These are phyloP conservation scores for Aquilaria sinensis DNA, from an alignment of 345 rosid species.

Conservation along the genomic window DNA sequence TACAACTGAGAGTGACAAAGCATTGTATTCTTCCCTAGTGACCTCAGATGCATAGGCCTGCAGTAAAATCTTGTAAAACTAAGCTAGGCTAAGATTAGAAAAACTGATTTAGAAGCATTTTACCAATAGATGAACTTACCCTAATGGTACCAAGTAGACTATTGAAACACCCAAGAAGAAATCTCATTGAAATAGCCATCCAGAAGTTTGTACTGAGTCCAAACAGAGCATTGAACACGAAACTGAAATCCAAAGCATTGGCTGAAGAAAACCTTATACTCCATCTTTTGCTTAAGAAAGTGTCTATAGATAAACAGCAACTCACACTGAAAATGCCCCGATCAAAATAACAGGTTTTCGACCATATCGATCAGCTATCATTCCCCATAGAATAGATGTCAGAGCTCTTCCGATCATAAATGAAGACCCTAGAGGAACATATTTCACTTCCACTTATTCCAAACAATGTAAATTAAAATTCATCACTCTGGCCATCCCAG, in stretches of 20 bases:
- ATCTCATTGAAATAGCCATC: constrained; percentile 59
- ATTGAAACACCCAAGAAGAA: constrained; percentile 57
- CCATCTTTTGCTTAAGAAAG: neutral
- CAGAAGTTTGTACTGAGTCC: constrained; percentile 60
- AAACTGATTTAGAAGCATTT: neutral
- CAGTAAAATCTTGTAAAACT: constrained; percentile 8
- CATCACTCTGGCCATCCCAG: no score
- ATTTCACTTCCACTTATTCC: no score
- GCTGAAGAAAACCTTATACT: neutral
- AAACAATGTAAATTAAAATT: neutral
- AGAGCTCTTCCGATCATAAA: constrained; percentile 85
- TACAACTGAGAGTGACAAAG: constrained; percentile 71
- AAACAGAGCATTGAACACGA: constrained; percentile 56
- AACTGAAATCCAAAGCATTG: constrained; percentile 28
- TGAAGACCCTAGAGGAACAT: constrained; percentile 47
- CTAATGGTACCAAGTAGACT: constrained; percentile 62
- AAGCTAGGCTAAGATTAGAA: neutral
- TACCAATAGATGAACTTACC: constrained; percentile 22
- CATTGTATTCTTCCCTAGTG: constrained; percentile 54
- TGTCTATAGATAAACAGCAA: constrained; percentile 8
- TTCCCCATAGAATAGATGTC: constrained; percentile 72
- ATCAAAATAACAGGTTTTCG: constrained; percentile 66
- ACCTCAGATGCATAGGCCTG: constrained; percentile 91
- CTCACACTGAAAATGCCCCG: constrained; percentile 52
- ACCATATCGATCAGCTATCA: constrained; percentile 73